Evolutionary conservation across 2,329 filamentous ascomycete species (phyloP).

Genomic region (Beauveria sp.): DNA sequence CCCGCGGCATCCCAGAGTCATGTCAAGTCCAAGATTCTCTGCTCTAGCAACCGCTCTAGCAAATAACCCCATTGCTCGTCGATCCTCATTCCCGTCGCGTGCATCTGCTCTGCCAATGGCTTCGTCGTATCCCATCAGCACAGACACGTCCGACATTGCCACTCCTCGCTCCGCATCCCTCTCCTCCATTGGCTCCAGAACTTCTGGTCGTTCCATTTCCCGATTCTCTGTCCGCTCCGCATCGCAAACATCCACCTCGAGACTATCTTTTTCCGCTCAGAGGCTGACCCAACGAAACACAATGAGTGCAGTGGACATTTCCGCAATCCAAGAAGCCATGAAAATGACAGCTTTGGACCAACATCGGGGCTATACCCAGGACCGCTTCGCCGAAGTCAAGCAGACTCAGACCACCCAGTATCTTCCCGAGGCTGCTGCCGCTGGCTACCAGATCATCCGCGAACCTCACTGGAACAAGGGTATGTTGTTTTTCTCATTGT

Average conservation of each 20-base stretch:
- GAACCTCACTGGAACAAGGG: constrained; percentile 62
- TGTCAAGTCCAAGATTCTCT: constrained; percentile 12
- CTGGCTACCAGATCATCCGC: constrained; percentile 53
- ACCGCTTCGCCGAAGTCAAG: constrained; percentile 47
- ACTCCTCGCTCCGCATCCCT: constrained; percentile 48
- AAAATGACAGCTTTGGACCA: constrained; percentile 53
- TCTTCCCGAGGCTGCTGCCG: constrained; percentile 41
- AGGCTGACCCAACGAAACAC: constrained; percentile 46
- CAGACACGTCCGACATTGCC: constrained; percentile 42
- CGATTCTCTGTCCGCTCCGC: constrained; percentile 40
- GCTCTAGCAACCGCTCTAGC: constrained; percentile 4
- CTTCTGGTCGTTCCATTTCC: constrained; percentile 37
- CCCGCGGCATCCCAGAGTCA: background rate
- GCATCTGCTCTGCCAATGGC: constrained; percentile 12
- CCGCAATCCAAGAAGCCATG: constrained; percentile 51
- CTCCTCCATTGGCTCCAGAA: constrained; percentile 36
- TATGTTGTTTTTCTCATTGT: constrained; percentile 24
- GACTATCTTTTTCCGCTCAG: constrained; percentile 40
- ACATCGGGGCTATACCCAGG: constrained; percentile 51
- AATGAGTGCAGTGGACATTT: constrained; percentile 48
- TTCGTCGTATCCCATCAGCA: constrained; percentile 29
- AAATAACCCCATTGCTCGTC: constrained; percentile 15
- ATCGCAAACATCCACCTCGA: constrained; percentile 41
- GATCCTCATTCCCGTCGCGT: constrained; percentile 2
- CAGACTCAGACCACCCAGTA: constrained; percentile 49